Conservation (phyloP, 208 protist genomes). For the Wallacemonas sp. region DNA sequence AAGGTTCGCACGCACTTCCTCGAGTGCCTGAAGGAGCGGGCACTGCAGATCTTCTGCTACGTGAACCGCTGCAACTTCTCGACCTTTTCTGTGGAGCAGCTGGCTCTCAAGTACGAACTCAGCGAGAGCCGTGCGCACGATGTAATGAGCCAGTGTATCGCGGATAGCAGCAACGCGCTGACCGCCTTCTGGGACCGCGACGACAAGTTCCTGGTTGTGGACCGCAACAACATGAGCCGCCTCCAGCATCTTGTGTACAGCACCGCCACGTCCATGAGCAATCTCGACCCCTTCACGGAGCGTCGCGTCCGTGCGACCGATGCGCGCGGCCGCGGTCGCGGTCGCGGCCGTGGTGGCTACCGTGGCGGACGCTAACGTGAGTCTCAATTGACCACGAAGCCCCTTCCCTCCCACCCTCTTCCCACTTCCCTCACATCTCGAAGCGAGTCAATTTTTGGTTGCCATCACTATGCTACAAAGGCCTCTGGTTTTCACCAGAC, state of each 20-base stretch:
- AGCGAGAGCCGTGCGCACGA: slow-evolving; percentile 56
- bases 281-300: slow-evolving; percentile 68
- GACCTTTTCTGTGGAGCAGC: slow-evolving; percentile 72
- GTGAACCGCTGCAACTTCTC: slow-evolving; percentile 78
- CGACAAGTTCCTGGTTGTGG: slow-evolving; percentile 79
- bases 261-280: slow-evolving; percentile 60
- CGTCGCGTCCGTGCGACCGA: slow-evolving; percentile 49
- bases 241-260: slow-evolving; percentile 83
- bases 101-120: slow-evolving; percentile 82
- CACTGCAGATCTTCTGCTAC: slow-evolving; percentile 80
- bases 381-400: too few relatives aligned
- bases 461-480: too few relatives aligned
- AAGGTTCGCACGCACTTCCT: slow-evolving; percentile 49
- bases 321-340: slow-evolving; percentile 45
- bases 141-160: slow-evolving; percentile 72
- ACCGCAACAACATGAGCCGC: slow-evolving; percentile 78
- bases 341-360: slow-evolving; percentile 45
- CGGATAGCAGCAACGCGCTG: slow-evolving; percentile 66
- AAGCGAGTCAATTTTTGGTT: too few relatives aligned
- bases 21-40: slow-evolving; percentile 67
- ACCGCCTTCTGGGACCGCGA: slow-evolving; percentile 88
- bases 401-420: too few relatives aligned
- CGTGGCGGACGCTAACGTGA: slow-evolving; percentile 22
- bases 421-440: too few relatives aligned
- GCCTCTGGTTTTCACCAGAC: too few relatives aligned